Evolutionary conservation across 305 asterid genomes (phyloP), one percentile per base, ranked within the genome.

Genomic region (Rubia peregrina): DNA sequence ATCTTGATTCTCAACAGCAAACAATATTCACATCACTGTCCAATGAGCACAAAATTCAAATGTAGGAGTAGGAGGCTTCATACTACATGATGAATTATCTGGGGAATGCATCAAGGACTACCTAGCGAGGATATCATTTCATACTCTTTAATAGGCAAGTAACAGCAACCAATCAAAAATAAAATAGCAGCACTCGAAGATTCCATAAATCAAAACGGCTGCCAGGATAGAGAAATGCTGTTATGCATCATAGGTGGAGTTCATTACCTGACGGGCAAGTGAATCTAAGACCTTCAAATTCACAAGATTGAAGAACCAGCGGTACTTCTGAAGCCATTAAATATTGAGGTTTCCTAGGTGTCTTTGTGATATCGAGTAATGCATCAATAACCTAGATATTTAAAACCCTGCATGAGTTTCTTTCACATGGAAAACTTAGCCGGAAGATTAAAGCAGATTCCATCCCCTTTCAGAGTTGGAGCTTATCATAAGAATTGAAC

Each of bases 301-400:
- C 98, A 79, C 99, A 91, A 42, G 95, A 88, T 76, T 85, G 95
- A 83, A 94, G 98, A 82, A 94, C 96, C 73, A 94, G 80, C 63
- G 98, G 99, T 74, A 83, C 77, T 82, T 88, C 99, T 46, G 93
- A 84, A 77, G 99, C 96, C 98, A 94, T 85, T 72, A 44, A 75
- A 76, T 88, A 94, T 76, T 91, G 97, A 69, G 99, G 98, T 86
- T 94, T 94, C 84, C 88, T 92, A 65, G 93, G 90, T 51, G 89
- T 86, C 79, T 72, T 80, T 72, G 86, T 87, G 51, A 83, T 76
- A 77, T 94, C 93, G 78, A 94, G 88, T 48, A 94, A 81, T 67
- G 80, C 76, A 76, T 89, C 91, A 74, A 94, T 82, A 74, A 88
- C 89, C 99, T 91, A 75, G 76, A 78, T 69, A 53, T 67, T 69